Conservation (phyloP, 768 basidiomycete species). For the Kwoniella bestiolae region DNA sequence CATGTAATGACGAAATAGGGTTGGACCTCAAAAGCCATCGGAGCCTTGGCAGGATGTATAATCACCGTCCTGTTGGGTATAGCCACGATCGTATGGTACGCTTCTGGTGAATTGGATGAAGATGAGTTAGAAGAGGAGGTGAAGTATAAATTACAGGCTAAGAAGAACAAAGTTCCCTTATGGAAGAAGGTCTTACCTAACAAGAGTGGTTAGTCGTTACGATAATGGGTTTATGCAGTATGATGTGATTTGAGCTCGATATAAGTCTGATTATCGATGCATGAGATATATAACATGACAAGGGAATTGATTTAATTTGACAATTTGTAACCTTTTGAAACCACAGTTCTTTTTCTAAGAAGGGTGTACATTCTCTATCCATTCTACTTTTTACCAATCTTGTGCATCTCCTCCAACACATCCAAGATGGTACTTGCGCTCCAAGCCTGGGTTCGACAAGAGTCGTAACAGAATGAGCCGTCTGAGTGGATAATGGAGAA, state of each 20-base stretch:
- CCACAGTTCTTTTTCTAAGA: not conserved
- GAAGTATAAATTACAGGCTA: slow-evolving; percentile 64
- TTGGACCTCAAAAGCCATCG: slow-evolving; percentile 58
- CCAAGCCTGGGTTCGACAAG: slow-evolving; percentile 95
- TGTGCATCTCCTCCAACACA: slow-evolving; percentile 76
- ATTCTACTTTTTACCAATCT: slow-evolving; percentile 26
- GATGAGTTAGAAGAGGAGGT: slow-evolving; percentile 80
- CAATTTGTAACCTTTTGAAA: not conserved
- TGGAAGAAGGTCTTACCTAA: slow-evolving; percentile 26
- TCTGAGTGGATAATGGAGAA: slow-evolving; percentile 56
- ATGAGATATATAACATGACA: slow-evolving; percentile 7
- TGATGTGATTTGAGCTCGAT: not conserved
- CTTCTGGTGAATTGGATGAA: slow-evolving; percentile 75
- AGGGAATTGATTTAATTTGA: not conserved
- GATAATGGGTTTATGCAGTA: not conserved
- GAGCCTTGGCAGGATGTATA: slow-evolving; percentile 67
- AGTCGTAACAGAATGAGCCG: slow-evolving; percentile 80
- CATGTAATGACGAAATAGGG: slow-evolving; percentile 34
- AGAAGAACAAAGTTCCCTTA: slow-evolving; percentile 52
- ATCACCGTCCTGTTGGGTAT: slow-evolving; percentile 83
- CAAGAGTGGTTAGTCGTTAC: slow-evolving; percentile 4
- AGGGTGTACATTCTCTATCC: not conserved
- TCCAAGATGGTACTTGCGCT: slow-evolving; percentile 89
- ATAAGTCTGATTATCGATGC: not conserved
- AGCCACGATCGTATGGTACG: slow-evolving; percentile 82